Evolutionary conservation across 768 basidiomycete species (phyloP).

Genomic region (Calocybe indica): DNA sequence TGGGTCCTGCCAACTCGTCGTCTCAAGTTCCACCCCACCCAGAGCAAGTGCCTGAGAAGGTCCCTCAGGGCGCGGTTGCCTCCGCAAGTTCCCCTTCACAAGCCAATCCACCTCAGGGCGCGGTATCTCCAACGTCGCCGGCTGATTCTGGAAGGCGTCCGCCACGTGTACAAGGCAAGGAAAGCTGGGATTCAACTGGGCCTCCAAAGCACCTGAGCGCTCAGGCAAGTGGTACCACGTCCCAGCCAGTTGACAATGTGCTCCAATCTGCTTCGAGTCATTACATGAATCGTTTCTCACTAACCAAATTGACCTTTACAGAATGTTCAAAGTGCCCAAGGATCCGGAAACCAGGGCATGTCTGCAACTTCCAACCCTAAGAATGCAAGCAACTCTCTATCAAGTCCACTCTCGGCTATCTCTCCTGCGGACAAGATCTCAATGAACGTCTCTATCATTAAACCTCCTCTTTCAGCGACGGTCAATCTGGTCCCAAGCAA

Average conservation of each 20-base stretch:
- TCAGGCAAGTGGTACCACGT: conserved; percentile 3
- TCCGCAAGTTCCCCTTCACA: conserved; percentile 22
- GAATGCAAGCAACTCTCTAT: too few species aligned
- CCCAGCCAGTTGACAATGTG: not conserved
- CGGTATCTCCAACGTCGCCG: conserved; percentile 13
- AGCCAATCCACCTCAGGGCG: conserved; percentile 20
- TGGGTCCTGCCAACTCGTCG: conserved; percentile 35
- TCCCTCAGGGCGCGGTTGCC: not conserved
- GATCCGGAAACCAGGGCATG: not conserved
- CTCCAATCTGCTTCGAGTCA: not conserved
- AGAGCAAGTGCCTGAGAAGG: conserved; percentile 17
- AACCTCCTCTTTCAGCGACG: too few species aligned
- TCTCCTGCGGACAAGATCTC: too few species aligned
- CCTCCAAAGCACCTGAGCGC: conserved; percentile 12
- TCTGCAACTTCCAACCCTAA: not conserved
- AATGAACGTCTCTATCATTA: too few species aligned
- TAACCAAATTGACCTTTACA: not conserved
- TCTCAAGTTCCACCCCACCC: conserved; percentile 11
- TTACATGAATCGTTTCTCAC: not conserved
- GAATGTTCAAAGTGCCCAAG: not conserved
- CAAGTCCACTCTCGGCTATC: too few species aligned
- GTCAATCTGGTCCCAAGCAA: not conserved
- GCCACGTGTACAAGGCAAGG: conserved; percentile 22
- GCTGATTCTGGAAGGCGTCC: conserved; percentile 16
- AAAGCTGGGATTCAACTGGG: conserved; percentile 15